Conservation (phyloP, 768 basidiomycete genomes). For the Mycena galopus region DNA sequence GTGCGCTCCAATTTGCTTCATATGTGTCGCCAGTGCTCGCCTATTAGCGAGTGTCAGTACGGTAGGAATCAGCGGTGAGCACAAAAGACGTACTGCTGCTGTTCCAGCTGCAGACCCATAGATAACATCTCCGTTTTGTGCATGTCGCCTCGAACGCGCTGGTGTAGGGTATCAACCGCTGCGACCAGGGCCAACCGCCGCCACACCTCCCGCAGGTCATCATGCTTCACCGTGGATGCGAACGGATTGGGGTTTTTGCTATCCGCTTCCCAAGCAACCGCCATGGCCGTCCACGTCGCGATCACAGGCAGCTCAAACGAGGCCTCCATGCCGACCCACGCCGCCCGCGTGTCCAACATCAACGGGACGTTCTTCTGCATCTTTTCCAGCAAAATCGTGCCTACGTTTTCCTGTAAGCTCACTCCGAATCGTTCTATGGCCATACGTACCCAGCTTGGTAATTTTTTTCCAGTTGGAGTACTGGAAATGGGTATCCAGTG, state of each 20-base stretch:
- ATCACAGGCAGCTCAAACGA: constrained; percentile 41
- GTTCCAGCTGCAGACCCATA: constrained; percentile 22
- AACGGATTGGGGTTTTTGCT: constrained; percentile 28
- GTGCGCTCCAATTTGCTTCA: too few relatives aligned
- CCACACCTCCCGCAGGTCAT: constrained; percentile 21
- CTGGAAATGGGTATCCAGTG: too few relatives aligned
- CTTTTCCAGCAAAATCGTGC: neutral
- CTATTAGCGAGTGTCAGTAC: too few relatives aligned
- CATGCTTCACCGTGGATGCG: neutral
- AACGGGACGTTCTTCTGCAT: neutral
- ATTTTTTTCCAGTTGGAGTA: too few relatives aligned
- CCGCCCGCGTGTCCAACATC: neutral
- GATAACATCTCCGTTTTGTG: constrained; percentile 18
- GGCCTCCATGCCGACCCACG: neutral
- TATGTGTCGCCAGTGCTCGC: too few relatives aligned
- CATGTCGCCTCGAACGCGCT: constrained; percentile 34
- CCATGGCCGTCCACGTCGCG: constrained; percentile 12
- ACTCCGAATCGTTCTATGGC: too few relatives aligned
- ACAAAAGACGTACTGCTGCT: too few relatives aligned
- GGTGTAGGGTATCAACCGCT: neutral
- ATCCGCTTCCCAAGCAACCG: constrained; percentile 28
- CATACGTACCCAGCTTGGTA: too few relatives aligned
- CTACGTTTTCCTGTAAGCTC: neutral
- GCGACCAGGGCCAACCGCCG: constrained; percentile 25
- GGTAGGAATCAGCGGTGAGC: too few relatives aligned